Conservation (phyloP, 2,329 filamentous ascomycete genomes). For the Epichloe scottii region DNA sequence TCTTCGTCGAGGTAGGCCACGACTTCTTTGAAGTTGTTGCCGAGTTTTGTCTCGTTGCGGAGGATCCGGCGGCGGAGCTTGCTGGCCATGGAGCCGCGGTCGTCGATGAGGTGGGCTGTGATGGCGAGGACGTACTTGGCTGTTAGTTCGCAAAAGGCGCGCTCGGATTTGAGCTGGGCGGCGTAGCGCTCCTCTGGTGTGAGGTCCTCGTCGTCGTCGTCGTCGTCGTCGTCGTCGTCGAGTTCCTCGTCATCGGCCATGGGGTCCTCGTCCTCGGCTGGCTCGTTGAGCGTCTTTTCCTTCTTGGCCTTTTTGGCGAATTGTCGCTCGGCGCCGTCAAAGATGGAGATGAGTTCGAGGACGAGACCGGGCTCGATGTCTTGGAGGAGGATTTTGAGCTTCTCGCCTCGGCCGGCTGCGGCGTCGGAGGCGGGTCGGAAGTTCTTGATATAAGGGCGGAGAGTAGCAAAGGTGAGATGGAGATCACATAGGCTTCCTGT, state of each 20-base stretch:
- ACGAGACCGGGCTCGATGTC: conserved; percentile 52
- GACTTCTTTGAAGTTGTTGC: conserved; percentile 75
- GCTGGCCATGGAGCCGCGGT: conserved; percentile 43
- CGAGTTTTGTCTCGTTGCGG: conserved; percentile 69
- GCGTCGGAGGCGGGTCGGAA: conserved; percentile 16
- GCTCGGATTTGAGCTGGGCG: conserved; percentile 64
- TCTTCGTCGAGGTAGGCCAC: conserved; percentile 66
- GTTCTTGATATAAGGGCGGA: conserved; percentile 44
- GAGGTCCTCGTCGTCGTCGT: conserved; percentile 41
- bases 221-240: conserved; percentile 39
- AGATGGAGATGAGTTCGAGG: conserved; percentile 62
- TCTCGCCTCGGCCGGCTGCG: conserved; percentile 14
- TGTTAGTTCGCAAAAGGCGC: conserved; percentile 73
- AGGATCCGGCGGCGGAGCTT: conserved; percentile 59
- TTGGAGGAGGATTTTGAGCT: conserved; percentile 41
- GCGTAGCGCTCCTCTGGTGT: conserved; percentile 48
- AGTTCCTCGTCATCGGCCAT: conserved; percentile 47
- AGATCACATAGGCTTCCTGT: conserved; percentile 71
- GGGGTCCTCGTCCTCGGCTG: conserved; percentile 61
- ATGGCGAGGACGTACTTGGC: conserved; percentile 76
- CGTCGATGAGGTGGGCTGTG: conserved; percentile 61
- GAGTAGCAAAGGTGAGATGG: conserved; percentile 63
- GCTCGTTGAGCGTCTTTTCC: conserved; percentile 43
- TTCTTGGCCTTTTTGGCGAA: conserved; percentile 60
- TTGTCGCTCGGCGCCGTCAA: conserved; percentile 61